Evolutionary conservation across 345 rosid species (phyloP).

Genomic region (Arabis alpina): DNA sequence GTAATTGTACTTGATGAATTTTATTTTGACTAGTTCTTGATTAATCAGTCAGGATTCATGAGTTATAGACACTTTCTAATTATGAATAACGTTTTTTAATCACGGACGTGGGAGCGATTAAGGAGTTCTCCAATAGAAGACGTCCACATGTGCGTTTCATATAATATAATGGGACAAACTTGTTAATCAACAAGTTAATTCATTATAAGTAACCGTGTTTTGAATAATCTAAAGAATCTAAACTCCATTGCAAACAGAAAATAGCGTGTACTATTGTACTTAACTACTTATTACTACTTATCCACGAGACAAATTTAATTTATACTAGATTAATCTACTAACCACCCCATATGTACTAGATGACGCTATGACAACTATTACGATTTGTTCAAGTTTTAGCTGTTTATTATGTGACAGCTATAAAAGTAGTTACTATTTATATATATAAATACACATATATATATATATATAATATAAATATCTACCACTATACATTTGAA

Average conservation of each 20-base stretch:
- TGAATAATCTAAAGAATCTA: conserved; percentile 8
- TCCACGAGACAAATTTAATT: conserved; percentile 14
- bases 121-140: conserved; percentile 20
- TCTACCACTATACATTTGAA: too few species aligned
- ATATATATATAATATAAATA: too few species aligned
- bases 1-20: conserved; percentile 5
- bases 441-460: not conserved
- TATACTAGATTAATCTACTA: conserved; percentile 14
- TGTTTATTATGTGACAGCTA: not conserved
- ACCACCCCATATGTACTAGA: conserved; percentile 13
- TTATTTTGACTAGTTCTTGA: conserved; percentile 36
- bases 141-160: conserved; percentile 13
- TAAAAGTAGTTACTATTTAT: conserved; percentile 9
- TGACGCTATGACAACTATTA: conserved; percentile 36
- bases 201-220: conserved; percentile 15
- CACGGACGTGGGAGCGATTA: conserved; percentile 37
- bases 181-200: not conserved
- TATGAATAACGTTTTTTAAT: not conserved
- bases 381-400: conserved; percentile 16
- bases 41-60: conserved; percentile 21
- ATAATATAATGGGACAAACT: conserved; percentile 3
- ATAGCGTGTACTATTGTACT: conserved; percentile 31
- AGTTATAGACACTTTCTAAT: conserved; percentile 41
- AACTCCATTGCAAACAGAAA: conserved; percentile 18
- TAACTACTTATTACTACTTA: not conserved